A percentile compares a stretch with the other conserved stretches of the same genome.
Conservation (phyloP, 2,329 filamentous ascomycete species). For the Aspergillus sp. region DNA sequence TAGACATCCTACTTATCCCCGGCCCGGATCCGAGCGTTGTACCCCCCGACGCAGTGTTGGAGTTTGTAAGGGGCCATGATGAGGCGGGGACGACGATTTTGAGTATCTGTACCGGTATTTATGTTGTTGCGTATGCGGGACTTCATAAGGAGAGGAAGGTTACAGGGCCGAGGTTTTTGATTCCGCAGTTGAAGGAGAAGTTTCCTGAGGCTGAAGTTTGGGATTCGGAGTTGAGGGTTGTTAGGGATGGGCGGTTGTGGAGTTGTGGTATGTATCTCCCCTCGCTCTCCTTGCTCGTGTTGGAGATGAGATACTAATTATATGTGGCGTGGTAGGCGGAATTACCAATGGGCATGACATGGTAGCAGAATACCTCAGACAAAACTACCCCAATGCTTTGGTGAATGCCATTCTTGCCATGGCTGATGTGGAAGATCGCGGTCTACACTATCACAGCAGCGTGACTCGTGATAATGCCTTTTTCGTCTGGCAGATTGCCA, state of each 20-base stretch:
- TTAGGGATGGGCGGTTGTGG: constrained; percentile 21
- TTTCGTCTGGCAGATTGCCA: constrained; percentile 14
- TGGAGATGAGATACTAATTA: background rate
- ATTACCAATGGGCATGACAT: constrained; percentile 24
- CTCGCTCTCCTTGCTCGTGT: background rate
- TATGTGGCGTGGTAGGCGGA: constrained; percentile 9
- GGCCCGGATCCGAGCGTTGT: constrained; percentile 29
- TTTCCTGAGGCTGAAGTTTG: constrained; percentile 19
- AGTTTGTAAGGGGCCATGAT: constrained; percentile 30
- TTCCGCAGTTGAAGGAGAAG: constrained; percentile 13
- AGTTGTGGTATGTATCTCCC: constrained; percentile 12
- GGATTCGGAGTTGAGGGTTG: constrained; percentile 14
- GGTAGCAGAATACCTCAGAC: constrained; percentile 15
- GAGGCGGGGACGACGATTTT: constrained; percentile 19
- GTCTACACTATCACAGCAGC: constrained; percentile 18
- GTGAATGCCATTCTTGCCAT: constrained; percentile 28
- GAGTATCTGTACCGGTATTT: constrained; percentile 21
- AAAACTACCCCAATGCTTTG: constrained; percentile 17
- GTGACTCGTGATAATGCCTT: constrained; percentile 5
- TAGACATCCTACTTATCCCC: constrained; percentile 34
- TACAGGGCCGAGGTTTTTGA: constrained; percentile 18
- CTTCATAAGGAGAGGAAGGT: constrained; percentile 13
- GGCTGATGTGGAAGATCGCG: constrained; percentile 27
- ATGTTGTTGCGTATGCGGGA: constrained; percentile 18
- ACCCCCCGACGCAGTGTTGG: constrained; percentile 20